phyloP scores from a whole-genome alignment of 2,329 filamentous ascomycete genomes.

The Setomelanomma holmii region DNA sequence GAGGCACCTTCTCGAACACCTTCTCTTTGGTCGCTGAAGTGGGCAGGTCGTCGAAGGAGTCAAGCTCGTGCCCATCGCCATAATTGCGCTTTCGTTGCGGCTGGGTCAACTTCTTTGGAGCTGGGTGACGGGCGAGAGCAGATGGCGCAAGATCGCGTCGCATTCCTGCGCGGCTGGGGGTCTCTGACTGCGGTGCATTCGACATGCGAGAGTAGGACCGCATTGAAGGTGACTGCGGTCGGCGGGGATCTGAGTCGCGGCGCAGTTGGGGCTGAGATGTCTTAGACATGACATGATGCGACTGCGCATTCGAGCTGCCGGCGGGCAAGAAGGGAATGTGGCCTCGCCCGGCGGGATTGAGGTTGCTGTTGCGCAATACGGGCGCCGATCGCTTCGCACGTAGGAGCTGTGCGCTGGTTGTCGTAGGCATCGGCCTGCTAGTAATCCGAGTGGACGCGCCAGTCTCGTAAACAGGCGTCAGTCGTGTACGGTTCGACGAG shows the following conservation, averaged over 20 bases:
- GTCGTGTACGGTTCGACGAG: constrained; percentile 61
- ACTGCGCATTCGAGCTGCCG: constrained; percentile 72
- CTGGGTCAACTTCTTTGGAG: constrained; percentile 57
- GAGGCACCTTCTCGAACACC: constrained; percentile 80
- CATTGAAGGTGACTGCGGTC: constrained; percentile 55
- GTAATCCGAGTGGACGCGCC: constrained; percentile 72
- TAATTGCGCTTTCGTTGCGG: constrained; percentile 59
- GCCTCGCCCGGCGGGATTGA: constrained; percentile 68
- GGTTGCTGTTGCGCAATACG: constrained; percentile 57
- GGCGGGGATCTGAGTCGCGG: constrained; percentile 76
- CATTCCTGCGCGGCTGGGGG: constrained; percentile 54
- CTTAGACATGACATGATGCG: constrained; percentile 80
- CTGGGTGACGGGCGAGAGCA: constrained; percentile 58
- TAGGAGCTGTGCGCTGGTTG: constrained; percentile 62
- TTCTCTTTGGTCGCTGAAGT: constrained; percentile 84
- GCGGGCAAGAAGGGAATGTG: constrained; percentile 80
- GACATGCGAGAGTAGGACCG: constrained; percentile 57
- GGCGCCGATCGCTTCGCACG: constrained; percentile 68
- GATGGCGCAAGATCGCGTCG: constrained; percentile 58
- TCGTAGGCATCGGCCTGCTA: constrained; percentile 62
- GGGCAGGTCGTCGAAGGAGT: constrained; percentile 92
- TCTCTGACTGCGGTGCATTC: constrained; percentile 56
- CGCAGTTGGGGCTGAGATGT: constrained; percentile 74
- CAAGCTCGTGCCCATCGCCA: constrained; percentile 90
- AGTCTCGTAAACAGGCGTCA: constrained; percentile 94